phyloP scores from a whole-genome alignment of 306 rosid genomes.

The Potentilla sterilis region DNA sequence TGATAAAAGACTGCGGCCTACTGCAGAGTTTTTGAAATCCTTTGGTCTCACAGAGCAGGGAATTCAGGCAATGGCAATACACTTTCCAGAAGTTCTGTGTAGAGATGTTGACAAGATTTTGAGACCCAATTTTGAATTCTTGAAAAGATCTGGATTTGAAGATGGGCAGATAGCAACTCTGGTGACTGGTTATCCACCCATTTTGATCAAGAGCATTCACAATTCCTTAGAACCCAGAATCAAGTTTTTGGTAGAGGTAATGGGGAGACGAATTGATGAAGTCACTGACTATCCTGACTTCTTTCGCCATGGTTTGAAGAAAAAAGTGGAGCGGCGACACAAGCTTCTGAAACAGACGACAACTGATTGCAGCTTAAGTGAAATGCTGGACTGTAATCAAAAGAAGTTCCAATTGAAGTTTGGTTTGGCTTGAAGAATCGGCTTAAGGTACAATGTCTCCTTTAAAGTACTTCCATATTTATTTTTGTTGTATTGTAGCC shows the following conservation, averaged over 20 bases:
- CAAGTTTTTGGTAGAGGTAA: constrained; percentile 63
- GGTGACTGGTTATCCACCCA: constrained; percentile 83
- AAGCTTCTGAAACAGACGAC: constrained; percentile 53
- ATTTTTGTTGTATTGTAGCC: constrained; percentile 19
- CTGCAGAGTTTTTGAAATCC: constrained; percentile 58
- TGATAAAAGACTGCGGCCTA: constrained; percentile 67
- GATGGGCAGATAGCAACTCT: constrained; percentile 62
- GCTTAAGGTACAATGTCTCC: constrained; percentile 36
- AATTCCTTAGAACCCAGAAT: constrained; percentile 80
- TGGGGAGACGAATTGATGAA: constrained; percentile 79
- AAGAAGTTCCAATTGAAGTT: constrained; percentile 73
- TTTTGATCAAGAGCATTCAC: constrained; percentile 73
- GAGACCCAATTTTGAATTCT: constrained; percentile 55
- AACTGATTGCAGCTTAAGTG: constrained; percentile 65
- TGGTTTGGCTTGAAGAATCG: constrained; percentile 54
- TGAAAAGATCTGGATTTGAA: constrained; percentile 59
- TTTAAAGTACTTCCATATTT: background rate
- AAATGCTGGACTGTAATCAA: constrained; percentile 79
- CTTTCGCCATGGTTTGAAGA: constrained; percentile 84
- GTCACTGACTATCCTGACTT: constrained; percentile 67
- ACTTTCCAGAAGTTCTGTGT: constrained; percentile 72
- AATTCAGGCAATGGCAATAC: constrained; percentile 62
- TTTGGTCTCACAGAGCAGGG: constrained; percentile 59
- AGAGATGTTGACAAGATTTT: constrained; percentile 74
- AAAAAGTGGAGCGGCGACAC: constrained; percentile 61